phyloP scores from a whole-genome alignment of 352 stramenopile species.

The Phytophthora podocarpi region DNA sequence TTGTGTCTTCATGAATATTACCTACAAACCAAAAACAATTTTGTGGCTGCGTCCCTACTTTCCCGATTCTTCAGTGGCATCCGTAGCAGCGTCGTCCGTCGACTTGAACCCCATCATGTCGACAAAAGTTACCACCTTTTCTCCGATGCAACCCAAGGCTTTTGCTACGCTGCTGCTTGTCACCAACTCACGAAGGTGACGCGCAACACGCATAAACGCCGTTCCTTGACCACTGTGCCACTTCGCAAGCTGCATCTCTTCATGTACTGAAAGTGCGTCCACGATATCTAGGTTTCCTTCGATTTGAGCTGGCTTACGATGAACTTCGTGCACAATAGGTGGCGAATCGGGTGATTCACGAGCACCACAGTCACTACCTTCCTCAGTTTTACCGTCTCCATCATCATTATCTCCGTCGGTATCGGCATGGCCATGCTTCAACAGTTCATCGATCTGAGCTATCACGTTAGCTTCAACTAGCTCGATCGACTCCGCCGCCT shows the following conservation, averaged over 20 bases:
- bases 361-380: neutral
- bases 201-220: neutral
- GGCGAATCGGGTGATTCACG: too few species aligned
- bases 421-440: neutral
- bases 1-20: too few species aligned
- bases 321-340: too few species aligned
- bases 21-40: too few species aligned
- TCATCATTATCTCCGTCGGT: neutral
- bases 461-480: neutral
- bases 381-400: neutral
- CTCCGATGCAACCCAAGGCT: slow-evolving; percentile 1
- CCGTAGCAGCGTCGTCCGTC: neutral
- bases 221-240: neutral
- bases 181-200: neutral
- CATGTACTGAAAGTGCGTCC: neutral
- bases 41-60: too few species aligned
- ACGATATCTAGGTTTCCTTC: neutral
- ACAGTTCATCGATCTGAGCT: neutral
- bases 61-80: neutral
- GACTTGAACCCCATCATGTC: neutral
- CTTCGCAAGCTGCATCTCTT: neutral
- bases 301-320: neutral
- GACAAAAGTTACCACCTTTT: neutral
- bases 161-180: neutral
- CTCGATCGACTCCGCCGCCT: neutral